Evolutionary conservation across 2,329 filamentous ascomycete genomes (phyloP).

Genomic region (Ophiostoma quercus): DNA sequence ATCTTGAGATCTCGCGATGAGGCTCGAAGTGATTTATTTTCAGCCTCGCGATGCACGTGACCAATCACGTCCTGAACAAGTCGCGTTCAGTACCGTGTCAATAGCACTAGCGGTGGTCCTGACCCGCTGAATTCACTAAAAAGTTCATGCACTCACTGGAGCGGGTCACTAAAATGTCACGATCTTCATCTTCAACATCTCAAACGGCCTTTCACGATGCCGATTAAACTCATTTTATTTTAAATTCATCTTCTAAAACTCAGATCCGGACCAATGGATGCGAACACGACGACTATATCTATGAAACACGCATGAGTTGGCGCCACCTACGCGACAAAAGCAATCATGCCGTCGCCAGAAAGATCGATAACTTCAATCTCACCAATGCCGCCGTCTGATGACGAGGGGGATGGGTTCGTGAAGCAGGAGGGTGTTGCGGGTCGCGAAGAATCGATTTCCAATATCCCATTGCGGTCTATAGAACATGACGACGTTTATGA

Average conservation of each 20-base stretch:
- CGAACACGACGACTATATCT: background rate
- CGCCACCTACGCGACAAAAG: background rate
- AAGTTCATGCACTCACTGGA: background rate
- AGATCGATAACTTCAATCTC: background rate
- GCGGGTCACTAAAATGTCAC: background rate
- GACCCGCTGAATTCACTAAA: background rate
- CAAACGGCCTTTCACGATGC: background rate
- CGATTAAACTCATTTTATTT: background rate
- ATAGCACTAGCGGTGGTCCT: background rate
- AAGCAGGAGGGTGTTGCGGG: background rate
- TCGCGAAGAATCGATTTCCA: background rate
- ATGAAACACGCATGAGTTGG: background rate
- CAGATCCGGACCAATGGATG: background rate
- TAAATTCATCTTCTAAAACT: background rate
- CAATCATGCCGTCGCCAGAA: slow-evolving; percentile 16
- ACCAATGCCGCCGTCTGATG: background rate
- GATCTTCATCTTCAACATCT: background rate
- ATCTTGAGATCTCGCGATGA: background rate
- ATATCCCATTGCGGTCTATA: slow-evolving; percentile 4
- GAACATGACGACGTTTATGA: slow-evolving; percentile 6
- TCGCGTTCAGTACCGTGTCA: background rate
- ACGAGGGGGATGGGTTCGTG: background rate
- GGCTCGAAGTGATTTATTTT: background rate
- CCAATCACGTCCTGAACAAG: background rate
- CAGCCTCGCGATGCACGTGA: background rate